Conservation (phyloP, 495 filamentous ascomycete species). For the Parachaetomium inaequale region DNA sequence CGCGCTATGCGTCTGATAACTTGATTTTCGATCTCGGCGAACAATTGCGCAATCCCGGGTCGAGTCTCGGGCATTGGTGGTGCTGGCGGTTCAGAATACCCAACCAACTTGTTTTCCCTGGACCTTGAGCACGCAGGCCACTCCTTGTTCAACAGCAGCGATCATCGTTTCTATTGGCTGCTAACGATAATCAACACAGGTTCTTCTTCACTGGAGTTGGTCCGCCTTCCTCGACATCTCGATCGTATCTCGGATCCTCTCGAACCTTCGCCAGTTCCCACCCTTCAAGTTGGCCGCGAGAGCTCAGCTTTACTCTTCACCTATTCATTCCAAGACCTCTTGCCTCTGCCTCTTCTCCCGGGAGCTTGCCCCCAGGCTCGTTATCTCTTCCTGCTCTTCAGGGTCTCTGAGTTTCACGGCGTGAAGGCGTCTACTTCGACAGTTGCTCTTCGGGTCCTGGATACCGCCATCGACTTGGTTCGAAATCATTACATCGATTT, state of each 20-base stretch:
- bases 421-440: constrained; percentile 26
- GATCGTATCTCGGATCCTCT: constrained; percentile 1
- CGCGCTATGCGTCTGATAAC: no score
- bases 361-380: not conserved
- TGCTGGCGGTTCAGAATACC: not conserved
- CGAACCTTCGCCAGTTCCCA: not conserved
- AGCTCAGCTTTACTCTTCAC: constrained; percentile 7
- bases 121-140: not conserved
- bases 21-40: not conserved
- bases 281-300: not conserved
- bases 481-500: constrained; percentile 10
- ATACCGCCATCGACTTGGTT: constrained; percentile 23
- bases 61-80: not conserved
- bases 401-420: constrained; percentile 28
- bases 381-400: constrained; percentile 20
- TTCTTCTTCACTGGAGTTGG: constrained; percentile 6
- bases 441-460: constrained; percentile 29
- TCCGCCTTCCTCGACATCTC: constrained; percentile 6
- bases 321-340: constrained; percentile 10
- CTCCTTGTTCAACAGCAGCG: not conserved
- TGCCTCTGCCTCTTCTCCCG: constrained; percentile 18
- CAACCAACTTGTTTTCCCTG: not conserved
- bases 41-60: not conserved
- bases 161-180: not conserved
- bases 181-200: not conserved